Conservation (phyloP, 2,329 filamentous ascomycete species). For the Aureobasidium melanogenum region DNA sequence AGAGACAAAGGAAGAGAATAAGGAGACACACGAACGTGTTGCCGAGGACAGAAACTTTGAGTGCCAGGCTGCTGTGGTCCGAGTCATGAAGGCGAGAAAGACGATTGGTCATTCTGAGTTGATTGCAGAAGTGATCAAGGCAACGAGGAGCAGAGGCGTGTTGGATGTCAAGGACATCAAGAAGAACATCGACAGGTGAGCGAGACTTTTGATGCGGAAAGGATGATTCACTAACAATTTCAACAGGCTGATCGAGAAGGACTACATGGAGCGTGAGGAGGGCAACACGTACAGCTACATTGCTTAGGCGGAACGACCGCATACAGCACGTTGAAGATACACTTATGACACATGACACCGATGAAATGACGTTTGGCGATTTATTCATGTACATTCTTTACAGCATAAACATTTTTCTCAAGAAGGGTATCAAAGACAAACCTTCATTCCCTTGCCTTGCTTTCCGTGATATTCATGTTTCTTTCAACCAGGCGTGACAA, state of each 20-base stretch:
- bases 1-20: conserved; percentile 91
- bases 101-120: conserved; percentile 76
- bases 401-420: background rate
- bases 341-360: background rate
- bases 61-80: conserved; percentile 91
- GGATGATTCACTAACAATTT: conserved; percentile 19
- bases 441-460: background rate
- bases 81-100: conserved; percentile 95
- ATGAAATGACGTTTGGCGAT: background rate
- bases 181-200: conserved; percentile 89
- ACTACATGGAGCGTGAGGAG: conserved; percentile 78
- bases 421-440: background rate
- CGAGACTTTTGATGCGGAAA: conserved; percentile 16
- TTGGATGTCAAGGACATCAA: conserved; percentile 85
- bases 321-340: background rate
- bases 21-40: conserved; percentile 84
- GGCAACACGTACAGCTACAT: conserved; percentile 45
- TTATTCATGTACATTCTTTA: background rate
- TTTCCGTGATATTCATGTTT: background rate
- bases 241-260: conserved; percentile 75
- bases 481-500: background rate
- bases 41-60: conserved; percentile 87
- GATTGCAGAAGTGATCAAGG: conserved; percentile 83
- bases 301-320: conserved; percentile 23
- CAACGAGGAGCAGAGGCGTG: conserved; percentile 78